A percentile compares a stretch with the other conserved stretches of the same genome.
Conservation (phyloP, 768 basidiomycete genomes). For the Leccinum boreale region DNA sequence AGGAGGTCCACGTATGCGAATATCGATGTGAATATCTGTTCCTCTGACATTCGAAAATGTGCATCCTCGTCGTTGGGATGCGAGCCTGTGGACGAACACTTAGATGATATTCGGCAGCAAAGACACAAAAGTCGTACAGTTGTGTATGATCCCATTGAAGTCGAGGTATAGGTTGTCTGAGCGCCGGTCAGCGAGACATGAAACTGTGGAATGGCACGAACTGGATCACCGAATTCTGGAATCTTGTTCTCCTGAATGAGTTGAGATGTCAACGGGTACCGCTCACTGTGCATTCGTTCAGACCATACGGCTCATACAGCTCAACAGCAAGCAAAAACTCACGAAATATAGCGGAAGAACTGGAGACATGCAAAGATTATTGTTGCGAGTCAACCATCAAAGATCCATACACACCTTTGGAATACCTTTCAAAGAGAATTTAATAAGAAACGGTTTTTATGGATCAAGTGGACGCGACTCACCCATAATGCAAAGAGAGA, state of each 20-base stretch:
- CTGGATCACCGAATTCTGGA: conserved; percentile 83
- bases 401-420: conserved; percentile 51
- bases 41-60: conserved; percentile 93
- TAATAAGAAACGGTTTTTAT: neutral
- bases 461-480: neutral
- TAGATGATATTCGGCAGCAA: neutral
- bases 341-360: conserved; percentile 98
- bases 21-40: conserved; percentile 96
- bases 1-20: conserved; percentile 96
- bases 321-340: conserved; percentile 27
- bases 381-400: neutral
- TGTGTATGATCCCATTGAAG: conserved; percentile 92
- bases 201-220: neutral
- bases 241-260: conserved; percentile 98
- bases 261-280: conserved; percentile 97
- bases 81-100: conserved; percentile 49
- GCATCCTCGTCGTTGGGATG: conserved; percentile 97
- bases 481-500: conserved; percentile 22
- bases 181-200: conserved; percentile 12
- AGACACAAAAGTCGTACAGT: conserved; percentile 42
- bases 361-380: conserved; percentile 30
- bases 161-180: conserved; percentile 89
- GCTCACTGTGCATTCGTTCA: conserved; percentile 57
- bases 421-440: conserved; percentile 40
- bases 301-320: neutral